Base-by-base conservation (phyloP, 108 stramenopile genomes). In the Mediolabrus comicus region DNA sequence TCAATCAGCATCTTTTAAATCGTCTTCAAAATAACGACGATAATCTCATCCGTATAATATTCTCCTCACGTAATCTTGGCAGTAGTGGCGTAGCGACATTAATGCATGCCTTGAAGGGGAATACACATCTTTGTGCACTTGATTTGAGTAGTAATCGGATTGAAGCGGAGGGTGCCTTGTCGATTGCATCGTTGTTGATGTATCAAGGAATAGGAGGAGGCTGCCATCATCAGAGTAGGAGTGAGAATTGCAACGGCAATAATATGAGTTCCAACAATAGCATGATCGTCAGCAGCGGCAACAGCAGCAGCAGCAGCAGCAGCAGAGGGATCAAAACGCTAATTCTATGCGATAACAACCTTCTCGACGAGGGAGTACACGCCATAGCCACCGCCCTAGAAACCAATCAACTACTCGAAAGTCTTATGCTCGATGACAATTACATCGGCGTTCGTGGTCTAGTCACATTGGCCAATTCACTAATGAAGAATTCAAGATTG, bases 131-230 rank as follows among this genome's bases (percentile, higher is more conserved):
- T 4, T 16, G 13, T 19, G 65, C 65, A 25, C 57, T 75, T 12
- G 74, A 75, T 53, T 56, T 75, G 33, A 75, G 74, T 27, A 59
- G 51, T 24, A 75, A 75, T 59, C 33, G 33, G 36, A 75, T 75
- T 34, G 65, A 60, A 31, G 29, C 72, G 12, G n/a, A 19, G 13
- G 65, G 74, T 22, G 62, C 62, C 16, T 14, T 46, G 24, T 53
- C 51, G 9, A 67, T 75, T 60, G 65, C 65, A 19, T 38, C 57
- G 30, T 52, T 75, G 52, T 41, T 67, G n/a, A 46, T 43, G 1
- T 17, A 24, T 38, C 25, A 35, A 13, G 33, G 5, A 2, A 36
- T 49, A n/a, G 57, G 0, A 29, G 53, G 57, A 34, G 72, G 72
- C 3, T n/a, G n/a, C n/a, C n/a, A n/a, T n/a, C n/a, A n/a, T n/a